Percentiles rank a stretch among this genome's conserved stretches.
Conservation (phyloP, 1,284 basidiomycete genomes). For the Cryptococcus hybrid region DNA sequence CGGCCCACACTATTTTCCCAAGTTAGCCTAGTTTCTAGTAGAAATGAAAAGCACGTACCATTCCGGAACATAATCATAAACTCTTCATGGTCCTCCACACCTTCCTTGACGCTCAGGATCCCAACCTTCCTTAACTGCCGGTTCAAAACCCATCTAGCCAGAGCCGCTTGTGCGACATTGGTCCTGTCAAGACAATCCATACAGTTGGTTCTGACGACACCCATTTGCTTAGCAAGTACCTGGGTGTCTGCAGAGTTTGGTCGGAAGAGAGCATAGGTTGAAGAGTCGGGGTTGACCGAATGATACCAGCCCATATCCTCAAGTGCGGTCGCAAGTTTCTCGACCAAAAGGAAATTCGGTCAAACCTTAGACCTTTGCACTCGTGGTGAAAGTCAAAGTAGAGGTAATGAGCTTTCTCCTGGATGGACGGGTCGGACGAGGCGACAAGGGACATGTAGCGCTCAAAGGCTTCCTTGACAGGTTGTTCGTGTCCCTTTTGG, state of each 20-base stretch:
- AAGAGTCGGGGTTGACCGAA: constrained; percentile 17
- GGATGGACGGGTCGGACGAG: constrained; percentile 36
- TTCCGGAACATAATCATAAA: constrained; percentile 84
- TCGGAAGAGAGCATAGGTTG: not conserved
- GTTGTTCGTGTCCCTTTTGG: constrained; percentile 90
- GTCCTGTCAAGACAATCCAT: constrained; percentile 98
- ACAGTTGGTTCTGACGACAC: constrained; percentile 55
- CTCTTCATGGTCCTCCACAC: constrained; percentile 71
- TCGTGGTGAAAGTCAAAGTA: constrained; percentile 99
- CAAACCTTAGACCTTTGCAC: constrained; percentile 94
- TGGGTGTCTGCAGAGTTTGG: constrained; percentile 7
- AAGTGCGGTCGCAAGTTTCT: constrained; percentile 71
- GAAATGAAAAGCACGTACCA: constrained; percentile 57
- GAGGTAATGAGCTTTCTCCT: constrained; percentile 68
- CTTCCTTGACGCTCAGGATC: constrained; percentile 66
- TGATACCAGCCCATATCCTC: constrained; percentile 63
- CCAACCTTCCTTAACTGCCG: constrained; percentile 72
- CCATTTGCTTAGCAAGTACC: constrained; percentile 39
- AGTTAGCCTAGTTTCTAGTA: not conserved
- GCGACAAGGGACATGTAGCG: constrained; percentile 57
- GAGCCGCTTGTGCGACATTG: constrained; percentile 88
- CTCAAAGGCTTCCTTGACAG: constrained; percentile 96
- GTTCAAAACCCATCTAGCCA: constrained; percentile 81
- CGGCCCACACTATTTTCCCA: constrained; percentile 78
- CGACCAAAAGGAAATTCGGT: constrained; percentile 79